Evolutionary conservation across 108 stramenopile species (phyloP).

Genomic region (Pseudonitzschia pungens): DNA sequence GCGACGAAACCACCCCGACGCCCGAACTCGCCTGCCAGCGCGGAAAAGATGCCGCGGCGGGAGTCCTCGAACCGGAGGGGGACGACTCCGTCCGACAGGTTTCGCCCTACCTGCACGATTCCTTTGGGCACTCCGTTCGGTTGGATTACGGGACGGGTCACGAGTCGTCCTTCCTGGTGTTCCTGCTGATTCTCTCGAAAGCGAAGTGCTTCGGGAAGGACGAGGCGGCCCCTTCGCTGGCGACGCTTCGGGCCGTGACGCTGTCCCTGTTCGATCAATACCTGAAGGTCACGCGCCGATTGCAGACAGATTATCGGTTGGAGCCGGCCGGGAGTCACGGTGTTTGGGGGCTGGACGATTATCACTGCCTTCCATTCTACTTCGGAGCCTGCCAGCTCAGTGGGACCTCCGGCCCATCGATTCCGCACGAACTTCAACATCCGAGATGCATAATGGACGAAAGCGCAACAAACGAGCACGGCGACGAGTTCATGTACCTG

Average conservation of each 20-base stretch:
- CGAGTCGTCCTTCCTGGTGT: slow-evolving; percentile 90
- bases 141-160: slow-evolving; percentile 97
- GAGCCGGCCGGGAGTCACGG: slow-evolving; percentile 96
- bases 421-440: slow-evolving; percentile 23
- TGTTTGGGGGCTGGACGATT: slow-evolving; percentile 97
- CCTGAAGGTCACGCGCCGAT: slow-evolving; percentile 66
- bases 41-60: slow-evolving; percentile 63
- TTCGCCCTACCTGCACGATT: slow-evolving; percentile 72
- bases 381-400: slow-evolving; percentile 87
- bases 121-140: slow-evolving; percentile 89
- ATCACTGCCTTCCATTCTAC: slow-evolving; percentile 94
- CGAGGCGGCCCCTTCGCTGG: slow-evolving; percentile 31
- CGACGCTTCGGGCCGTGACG: slow-evolving; percentile 50
- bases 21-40: slow-evolving; percentile 44
- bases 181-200: slow-evolving; percentile 74
- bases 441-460: slow-evolving; percentile 33
- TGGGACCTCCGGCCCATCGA: neutral
- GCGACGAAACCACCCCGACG: slow-evolving; percentile 25
- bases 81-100: slow-evolving; percentile 59
- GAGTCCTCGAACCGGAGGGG: slow-evolving; percentile 25
- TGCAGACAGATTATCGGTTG: slow-evolving; percentile 88
- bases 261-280: slow-evolving; percentile 70
- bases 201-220: slow-evolving; percentile 61
- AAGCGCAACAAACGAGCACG: slow-evolving; percentile 16
- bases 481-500: slow-evolving; percentile 66